Percentiles rank a stretch among this genome's conserved stretches.
Evolutionary conservation across 2,329 filamentous ascomycete species (phyloP).

Genomic region (Nigrospora sphaerica): DNA sequence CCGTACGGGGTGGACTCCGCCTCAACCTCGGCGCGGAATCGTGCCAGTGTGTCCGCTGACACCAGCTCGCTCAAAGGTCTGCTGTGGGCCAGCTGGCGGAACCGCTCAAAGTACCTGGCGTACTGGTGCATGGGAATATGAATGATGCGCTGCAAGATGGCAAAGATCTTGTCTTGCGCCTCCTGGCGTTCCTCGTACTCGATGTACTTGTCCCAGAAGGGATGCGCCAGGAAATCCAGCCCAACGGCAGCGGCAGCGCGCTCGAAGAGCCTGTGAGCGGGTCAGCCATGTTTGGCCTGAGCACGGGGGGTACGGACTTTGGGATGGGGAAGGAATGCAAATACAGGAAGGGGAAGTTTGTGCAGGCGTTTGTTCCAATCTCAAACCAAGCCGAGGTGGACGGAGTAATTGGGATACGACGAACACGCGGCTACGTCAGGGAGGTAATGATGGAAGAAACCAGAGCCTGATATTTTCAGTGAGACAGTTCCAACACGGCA

Average conservation of each 20-base stretch:
- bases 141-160: conserved; percentile 74
- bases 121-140: conserved; percentile 95
- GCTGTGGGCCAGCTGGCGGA: conserved; percentile 67
- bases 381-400: conserved; percentile 28
- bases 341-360: conserved; percentile 53
- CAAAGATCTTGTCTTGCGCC: conserved; percentile 75
- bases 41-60: conserved; percentile 57
- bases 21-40: conserved; percentile 67
- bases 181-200: conserved; percentile 93
- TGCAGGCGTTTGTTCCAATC: conserved; percentile 45
- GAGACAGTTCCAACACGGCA: conserved; percentile 53
- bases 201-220: conserved; percentile 98
- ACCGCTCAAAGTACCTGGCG: conserved; percentile 87
- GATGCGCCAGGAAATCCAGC: conserved; percentile 87
- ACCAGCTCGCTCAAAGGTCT: conserved; percentile 69
- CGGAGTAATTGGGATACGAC: conserved; percentile 29
- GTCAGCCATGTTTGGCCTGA: conserved; percentile 20
- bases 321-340: conserved; percentile 44
- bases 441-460: conserved; percentile 30
- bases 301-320: conserved; percentile 14
- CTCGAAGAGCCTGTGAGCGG: conserved; percentile 74
- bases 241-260: conserved; percentile 79
- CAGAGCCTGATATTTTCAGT: conserved; percentile 59
- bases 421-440: conserved; percentile 30
- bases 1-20: conserved; percentile 50